Evolutionary conservation across 768 basidiomycete genomes (phyloP).

Genomic region (Cystofilobasidium bisporidii): DNA sequence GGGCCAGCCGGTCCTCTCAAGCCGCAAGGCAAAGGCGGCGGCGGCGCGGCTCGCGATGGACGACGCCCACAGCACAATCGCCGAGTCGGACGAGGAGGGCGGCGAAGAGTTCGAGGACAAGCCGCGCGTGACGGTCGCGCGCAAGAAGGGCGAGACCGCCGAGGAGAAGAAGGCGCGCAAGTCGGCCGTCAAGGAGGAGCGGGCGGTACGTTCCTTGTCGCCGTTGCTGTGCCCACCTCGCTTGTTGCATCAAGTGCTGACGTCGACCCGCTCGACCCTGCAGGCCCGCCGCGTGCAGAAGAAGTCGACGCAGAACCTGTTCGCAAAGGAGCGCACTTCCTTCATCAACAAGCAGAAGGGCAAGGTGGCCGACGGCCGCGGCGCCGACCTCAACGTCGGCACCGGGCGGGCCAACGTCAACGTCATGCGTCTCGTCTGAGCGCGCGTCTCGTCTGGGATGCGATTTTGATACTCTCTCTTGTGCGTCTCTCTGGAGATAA

Average conservation of each 20-base stretch:
- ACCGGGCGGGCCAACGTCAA: conserved; percentile 16
- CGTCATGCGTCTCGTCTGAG: conserved; percentile 19
- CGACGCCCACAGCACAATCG: conserved; percentile 3
- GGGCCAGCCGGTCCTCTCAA: conserved; percentile 55
- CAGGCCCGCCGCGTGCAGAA: conserved; percentile 44
- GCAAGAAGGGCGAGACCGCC: conserved; percentile 62
- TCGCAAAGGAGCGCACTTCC: conserved; percentile 41
- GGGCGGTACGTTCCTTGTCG: conserved; percentile 33
- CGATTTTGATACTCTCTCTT: too few species aligned
- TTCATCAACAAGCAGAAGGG: conserved; percentile 40
- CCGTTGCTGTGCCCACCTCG: neutral
- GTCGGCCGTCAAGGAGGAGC: conserved; percentile 44
- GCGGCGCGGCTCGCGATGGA: conserved; percentile 3
- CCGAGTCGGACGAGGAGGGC: conserved; percentile 32
- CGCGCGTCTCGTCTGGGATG: too few species aligned
- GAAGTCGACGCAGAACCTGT: conserved; percentile 43
- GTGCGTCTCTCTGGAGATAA: too few species aligned
- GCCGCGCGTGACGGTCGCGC: conserved; percentile 49
- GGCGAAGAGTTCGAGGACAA: conserved; percentile 35
- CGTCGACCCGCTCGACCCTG: too few species aligned
- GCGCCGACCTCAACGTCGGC: conserved; percentile 36
- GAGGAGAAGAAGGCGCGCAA: conserved; percentile 46
- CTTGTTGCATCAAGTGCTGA: too few species aligned
- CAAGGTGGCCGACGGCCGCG: conserved; percentile 37
- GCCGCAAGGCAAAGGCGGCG: conserved; percentile 10